phyloP scores from a whole-genome alignment of 306 rosid species.

The Pueraria montana region DNA sequence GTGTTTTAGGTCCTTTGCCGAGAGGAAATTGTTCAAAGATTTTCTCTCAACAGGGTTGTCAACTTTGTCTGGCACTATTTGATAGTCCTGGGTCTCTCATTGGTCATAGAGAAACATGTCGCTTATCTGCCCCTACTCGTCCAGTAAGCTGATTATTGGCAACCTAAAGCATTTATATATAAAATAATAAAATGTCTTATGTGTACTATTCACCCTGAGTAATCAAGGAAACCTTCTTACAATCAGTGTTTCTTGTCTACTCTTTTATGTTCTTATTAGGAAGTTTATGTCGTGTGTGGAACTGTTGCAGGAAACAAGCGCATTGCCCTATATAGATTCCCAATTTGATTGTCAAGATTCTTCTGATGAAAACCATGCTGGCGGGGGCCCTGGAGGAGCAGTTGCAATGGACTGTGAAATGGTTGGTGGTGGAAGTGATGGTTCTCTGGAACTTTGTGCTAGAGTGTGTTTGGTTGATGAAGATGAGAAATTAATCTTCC shows the following conservation, averaged over 20 bases:
- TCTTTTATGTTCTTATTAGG: slow-evolving; percentile 27
- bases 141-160: slow-evolving; percentile 57
- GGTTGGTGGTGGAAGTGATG: slow-evolving; percentile 95
- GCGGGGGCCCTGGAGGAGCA: slow-evolving; percentile 56
- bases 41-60: slow-evolving; percentile 73
- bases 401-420: slow-evolving; percentile 87
- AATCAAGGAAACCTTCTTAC: slow-evolving; percentile 33
- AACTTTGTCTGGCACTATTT: slow-evolving; percentile 67
- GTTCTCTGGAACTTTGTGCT: slow-evolving; percentile 82
- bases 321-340: slow-evolving; percentile 44
- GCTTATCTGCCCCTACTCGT: slow-evolving; percentile 61
- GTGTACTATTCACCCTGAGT: neutral
- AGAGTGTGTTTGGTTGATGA: slow-evolving; percentile 81
- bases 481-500: slow-evolving; percentile 78
- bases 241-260: slow-evolving; percentile 27
- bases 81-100: slow-evolving; percentile 59
- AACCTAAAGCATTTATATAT: neutral
- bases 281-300: slow-evolving; percentile 40
- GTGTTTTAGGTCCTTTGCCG: slow-evolving; percentile 70
- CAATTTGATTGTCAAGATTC: slow-evolving; percentile 44
- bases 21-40: slow-evolving; percentile 60
- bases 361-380: slow-evolving; percentile 45
- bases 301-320: slow-evolving; percentile 65
- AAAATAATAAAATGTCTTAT: neutral
- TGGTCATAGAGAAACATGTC: slow-evolving; percentile 64